Base-by-base conservation (phyloP, 345 rosid genomes). In the Aquilaria malaccensis region DNA sequence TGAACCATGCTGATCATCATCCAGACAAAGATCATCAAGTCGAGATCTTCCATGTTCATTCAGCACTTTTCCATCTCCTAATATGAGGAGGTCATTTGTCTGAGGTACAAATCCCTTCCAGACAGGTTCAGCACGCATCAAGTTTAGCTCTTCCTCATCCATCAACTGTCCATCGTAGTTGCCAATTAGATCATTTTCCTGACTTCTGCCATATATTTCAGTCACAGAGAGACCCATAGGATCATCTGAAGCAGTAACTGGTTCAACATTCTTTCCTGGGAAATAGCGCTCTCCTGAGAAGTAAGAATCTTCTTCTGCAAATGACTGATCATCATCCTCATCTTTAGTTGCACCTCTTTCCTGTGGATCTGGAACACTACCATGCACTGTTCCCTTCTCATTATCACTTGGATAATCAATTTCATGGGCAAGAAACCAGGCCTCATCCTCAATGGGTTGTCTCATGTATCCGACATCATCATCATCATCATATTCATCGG, bases 381-480 rank as follows among this genome's bases (percentile, higher is more conserved):
- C 91, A 30, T 74, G 88, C 61, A 81, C 89, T 13, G 90, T 81
- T 62, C 88, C 96, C 77, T 91, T 95, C 60, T 95, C 99, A 72
- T 95, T 88, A 74, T 95, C 99, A 68, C 99, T 95, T 13, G 97
- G 97, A 67, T 88, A 95, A 70, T 95, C 97, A 77, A 95, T 85
- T 79, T 95, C 99, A 81, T 95, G 96, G 45, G 99, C 93, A 67
- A 91, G 82, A 83, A 95, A 95, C 99, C 97, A 95, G 54, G 95
- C 72, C 78, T 95, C 99, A 72, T 91, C 99, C 77, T 91, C 99
- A 33, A 95, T 91, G 37, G 99, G 96, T 62, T 91, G 99, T 74
- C 99, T 88, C 79, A 77, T 82, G 75, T 91, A 95, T 13, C 99
- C 99, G 81, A 86, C 89, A 71, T 95, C 99, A 45, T 88, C 96